Evolutionary conservation across 257 asterid species (phyloP).

Genomic region (Primulina huaijiensis): DNA sequence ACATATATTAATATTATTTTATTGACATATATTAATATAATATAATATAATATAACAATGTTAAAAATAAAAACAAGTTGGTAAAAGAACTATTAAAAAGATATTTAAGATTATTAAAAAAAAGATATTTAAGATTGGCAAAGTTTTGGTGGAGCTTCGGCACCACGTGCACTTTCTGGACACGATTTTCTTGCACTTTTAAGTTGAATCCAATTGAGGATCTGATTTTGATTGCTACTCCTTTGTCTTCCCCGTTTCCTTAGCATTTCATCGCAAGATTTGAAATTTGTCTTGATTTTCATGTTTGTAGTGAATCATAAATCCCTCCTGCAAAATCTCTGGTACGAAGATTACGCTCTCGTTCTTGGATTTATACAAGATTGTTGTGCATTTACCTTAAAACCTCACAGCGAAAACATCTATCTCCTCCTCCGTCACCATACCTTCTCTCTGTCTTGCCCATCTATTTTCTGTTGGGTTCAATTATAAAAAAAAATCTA

Average conservation of each 20-base stretch:
- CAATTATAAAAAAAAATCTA: constrained; percentile 28
- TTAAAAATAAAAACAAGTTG: too few species aligned
- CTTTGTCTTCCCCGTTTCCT: background rate
- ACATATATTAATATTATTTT: too few species aligned
- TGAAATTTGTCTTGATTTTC: background rate
- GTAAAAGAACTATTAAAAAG: too few species aligned
- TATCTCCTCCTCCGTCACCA: too few species aligned
- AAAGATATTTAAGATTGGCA: too few species aligned
- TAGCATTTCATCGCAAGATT: background rate
- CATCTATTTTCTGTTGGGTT: constrained; percentile 23
- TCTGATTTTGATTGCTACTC: constrained; percentile 22
- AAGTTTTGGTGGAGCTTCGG: constrained; percentile 11
- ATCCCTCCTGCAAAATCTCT: too few species aligned
- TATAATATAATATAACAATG: too few species aligned
- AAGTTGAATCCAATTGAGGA: constrained; percentile 21
- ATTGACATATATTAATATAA: too few species aligned
- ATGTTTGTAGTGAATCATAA: background rate
- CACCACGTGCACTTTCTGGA: constrained; percentile 33
- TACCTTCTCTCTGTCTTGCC: constrained; percentile 27
- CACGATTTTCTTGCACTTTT: constrained; percentile 34
- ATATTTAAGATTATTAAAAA: too few species aligned
- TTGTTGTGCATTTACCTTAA: constrained; percentile 21
- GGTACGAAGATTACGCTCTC: constrained; percentile 23
- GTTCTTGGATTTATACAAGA: constrained; percentile 16
- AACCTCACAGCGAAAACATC: background rate